phyloP scores from a whole-genome alignment of 164 flowering plant species.

The Dillenia suffruticosa region DNA sequence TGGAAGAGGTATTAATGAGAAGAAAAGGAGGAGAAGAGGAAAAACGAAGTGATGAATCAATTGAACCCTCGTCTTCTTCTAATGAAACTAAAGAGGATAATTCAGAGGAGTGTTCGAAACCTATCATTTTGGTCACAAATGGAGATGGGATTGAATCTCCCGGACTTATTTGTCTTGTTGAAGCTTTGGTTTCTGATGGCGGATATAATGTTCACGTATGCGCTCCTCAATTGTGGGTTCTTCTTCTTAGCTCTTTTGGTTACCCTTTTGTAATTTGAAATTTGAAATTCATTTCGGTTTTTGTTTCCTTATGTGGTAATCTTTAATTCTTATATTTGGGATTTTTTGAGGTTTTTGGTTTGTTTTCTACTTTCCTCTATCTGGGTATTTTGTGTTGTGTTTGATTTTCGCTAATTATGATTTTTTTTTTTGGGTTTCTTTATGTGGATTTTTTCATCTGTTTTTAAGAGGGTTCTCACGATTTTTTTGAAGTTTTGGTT shows the following conservation, averaged over 20 bases:
- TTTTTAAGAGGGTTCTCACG: background rate
- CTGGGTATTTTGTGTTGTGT: background rate
- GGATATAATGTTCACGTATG: conserved; percentile 72
- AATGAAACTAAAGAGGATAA: conserved; percentile 8
- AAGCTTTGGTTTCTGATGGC: conserved; percentile 67
- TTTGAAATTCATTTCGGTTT: too few species aligned
- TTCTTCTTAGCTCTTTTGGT: background rate
- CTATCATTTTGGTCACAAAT: conserved; percentile 76
- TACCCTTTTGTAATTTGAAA: background rate
- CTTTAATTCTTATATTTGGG: background rate
- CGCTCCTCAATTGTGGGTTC: conserved; percentile 86
- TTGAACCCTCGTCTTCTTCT: conserved; percentile 24
- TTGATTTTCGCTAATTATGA: too few species aligned
- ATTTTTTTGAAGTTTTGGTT: background rate
- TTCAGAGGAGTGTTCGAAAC: conserved; percentile 31
- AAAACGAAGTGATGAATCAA: conserved; percentile 17
- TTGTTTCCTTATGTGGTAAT: too few species aligned
- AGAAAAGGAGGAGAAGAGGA: conserved; percentile 35
- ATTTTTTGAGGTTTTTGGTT: background rate
- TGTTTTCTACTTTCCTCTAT: background rate
- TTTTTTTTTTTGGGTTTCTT: background rate
- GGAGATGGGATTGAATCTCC: conserved; percentile 85
- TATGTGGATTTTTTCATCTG: background rate
- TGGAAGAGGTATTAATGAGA: conserved; percentile 54
- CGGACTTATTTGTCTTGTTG: conserved; percentile 68